Base-by-base conservation (phyloP, 768 basidiomycete genomes). In the Amanita pseudoporphyria region DNA sequence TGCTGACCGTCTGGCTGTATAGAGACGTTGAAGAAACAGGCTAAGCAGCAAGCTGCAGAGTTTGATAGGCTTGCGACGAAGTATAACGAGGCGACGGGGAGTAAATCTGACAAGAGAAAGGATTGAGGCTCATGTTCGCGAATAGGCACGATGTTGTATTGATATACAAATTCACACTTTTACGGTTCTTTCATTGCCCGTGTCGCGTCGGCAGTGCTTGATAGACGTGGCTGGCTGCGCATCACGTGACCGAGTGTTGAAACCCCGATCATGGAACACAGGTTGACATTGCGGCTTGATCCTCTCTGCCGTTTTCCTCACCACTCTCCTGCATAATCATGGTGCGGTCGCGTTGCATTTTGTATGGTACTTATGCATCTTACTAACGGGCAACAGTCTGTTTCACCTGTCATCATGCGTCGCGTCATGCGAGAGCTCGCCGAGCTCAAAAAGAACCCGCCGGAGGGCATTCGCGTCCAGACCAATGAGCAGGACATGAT, bases 391-490 rank as follows among this genome's bases (percentile, higher is more conserved):
- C 12, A 6, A 9, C 32, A 76, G 73, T 66, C 71, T 58, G 59
- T 73, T 47, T 55, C 70, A 56, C 76, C 82, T 51, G 63, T 77
- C 51, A 79, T 80, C 36, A 77, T 90, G 68, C 89, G 92, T 56
- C 84, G 88, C 53, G 69, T 96, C 60, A 86, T 94, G 76, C 82
- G 87, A 47, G 93, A 96, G 68, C 74, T 93, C 38, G 75, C 72
- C 33, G 83, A 87, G 57, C 78, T 97, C 52, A 81, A 82, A 65
- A 84, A 74, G 53, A 82, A 71, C 54, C 93, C 93, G 31, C 87
- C 87, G 10, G 93, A 96, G 60, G 93, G 92, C n/a, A 90, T 96
- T 61, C 82, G 93, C 57, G 75, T 96, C 24, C 78, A 84, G 49
- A 80, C 85, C 3, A 85, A 72, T 53, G 93, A 96, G 45, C 88